A percentile compares a stretch with the other conserved stretches of the same genome.
Evolutionary conservation across 257 asterid genomes (phyloP).

Genomic region (Gardenia jasminoides): DNA sequence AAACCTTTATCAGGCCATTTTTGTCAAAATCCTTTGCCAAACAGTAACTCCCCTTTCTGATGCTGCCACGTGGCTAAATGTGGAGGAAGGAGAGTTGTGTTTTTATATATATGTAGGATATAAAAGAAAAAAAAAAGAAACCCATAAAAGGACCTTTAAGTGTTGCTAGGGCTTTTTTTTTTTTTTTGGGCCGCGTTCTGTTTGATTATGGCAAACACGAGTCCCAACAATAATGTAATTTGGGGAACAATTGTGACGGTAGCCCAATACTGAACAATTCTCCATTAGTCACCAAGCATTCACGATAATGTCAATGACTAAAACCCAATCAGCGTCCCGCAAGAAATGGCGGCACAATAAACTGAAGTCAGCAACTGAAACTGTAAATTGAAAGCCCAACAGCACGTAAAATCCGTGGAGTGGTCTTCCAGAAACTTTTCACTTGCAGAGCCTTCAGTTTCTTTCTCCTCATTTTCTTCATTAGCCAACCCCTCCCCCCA

Average conservation of each 20-base stretch:
- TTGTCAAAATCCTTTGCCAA: too few species aligned
- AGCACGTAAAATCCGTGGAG: neutral
- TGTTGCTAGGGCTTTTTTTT: too few species aligned
- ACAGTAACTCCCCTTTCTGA: too few species aligned
- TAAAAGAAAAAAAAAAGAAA: too few species aligned
- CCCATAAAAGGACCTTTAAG: neutral
- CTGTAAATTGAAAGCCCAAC: neutral
- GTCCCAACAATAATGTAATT: neutral
- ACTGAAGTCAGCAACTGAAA: too few species aligned
- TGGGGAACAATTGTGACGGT: neutral
- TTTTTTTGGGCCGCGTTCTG: too few species aligned
- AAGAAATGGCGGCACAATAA: neutral
- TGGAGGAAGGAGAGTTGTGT: too few species aligned
- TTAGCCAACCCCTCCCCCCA: too few species aligned
- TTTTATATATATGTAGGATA: too few species aligned
- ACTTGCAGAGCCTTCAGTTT: neutral
- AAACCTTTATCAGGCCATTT: too few species aligned
- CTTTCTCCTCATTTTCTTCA: neutral
- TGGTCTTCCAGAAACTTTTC: neutral
- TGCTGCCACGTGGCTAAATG: too few species aligned
- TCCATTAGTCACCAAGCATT: neutral
- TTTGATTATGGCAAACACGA: neutral
- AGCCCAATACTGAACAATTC: neutral
- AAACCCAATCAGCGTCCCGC: neutral
- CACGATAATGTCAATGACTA: rapidly evolving